Conservation (phyloP, 257 asterid species). For the Apocynum venetum region DNA sequence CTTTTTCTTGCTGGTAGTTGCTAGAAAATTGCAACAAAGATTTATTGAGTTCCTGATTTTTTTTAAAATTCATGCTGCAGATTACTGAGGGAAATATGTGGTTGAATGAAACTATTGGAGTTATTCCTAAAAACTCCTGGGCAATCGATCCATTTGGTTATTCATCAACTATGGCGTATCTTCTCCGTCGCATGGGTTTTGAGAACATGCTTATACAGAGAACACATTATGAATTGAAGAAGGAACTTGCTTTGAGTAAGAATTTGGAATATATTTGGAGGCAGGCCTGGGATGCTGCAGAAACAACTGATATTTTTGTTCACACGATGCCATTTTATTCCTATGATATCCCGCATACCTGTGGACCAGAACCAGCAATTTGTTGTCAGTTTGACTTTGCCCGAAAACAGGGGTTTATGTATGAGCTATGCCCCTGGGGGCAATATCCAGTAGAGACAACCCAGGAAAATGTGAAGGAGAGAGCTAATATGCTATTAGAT, state of each 20-base stretch:
- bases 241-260: constrained; percentile 74
- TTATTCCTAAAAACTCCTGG: constrained; percentile 93
- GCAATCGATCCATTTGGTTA: constrained; percentile 97
- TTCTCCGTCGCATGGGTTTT: constrained; percentile 97
- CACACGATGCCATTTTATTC: constrained; percentile 99
- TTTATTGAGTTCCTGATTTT: constrained; percentile 8
- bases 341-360: constrained; percentile 97
- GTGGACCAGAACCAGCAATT: constrained; percentile 99
- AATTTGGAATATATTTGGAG: constrained; percentile 93
- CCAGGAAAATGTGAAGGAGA: constrained; percentile 87
- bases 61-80: constrained; percentile 35
- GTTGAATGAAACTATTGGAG: constrained; percentile 95
- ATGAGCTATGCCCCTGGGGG: constrained; percentile 97
- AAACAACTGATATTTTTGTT: constrained; percentile 94
- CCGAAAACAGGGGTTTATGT: constrained; percentile 74
- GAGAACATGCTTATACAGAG: constrained; percentile 99
- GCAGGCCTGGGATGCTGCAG: constrained; percentile 96
- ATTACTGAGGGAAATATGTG: constrained; percentile 95
- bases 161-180: constrained; percentile 98
- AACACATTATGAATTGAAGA: constrained; percentile 95
- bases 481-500: constrained; percentile 75
- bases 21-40: not conserved
- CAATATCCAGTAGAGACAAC: constrained; percentile 83
- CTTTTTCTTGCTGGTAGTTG: constrained; percentile 1
- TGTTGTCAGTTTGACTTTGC: constrained; percentile 99